These are phyloP conservation scores for Blastocystis sp. DNA, from an alignment of 352 stramenopile genomes.

Conservation along the genomic window DNA sequence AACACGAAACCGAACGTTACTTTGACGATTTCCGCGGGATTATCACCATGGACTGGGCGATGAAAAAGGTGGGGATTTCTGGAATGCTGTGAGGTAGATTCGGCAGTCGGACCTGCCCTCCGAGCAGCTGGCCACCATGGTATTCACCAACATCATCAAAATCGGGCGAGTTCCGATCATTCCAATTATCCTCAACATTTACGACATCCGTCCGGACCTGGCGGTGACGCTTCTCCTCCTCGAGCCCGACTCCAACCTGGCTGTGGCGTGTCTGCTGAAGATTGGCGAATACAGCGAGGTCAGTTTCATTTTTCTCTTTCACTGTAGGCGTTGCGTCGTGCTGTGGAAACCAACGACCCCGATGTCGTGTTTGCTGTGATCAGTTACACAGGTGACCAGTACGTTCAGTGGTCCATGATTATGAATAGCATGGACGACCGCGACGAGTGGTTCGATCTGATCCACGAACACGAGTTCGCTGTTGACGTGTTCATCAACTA, in stretches of 20 bases:
- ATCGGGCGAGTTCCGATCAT: constrained; percentile 58
- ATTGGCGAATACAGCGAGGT: constrained; percentile 55
- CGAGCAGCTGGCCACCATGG: constrained; percentile 37
- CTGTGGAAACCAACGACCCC: constrained; percentile 31
- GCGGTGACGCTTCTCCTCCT: constrained; percentile 38
- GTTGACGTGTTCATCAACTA: constrained; percentile 60
- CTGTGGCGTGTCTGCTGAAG: constrained; percentile 52
- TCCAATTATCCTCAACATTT: constrained; percentile 71
- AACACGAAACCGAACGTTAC: constrained; percentile 33
- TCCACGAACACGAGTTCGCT: constrained; percentile 28
- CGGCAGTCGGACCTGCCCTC: constrained; percentile 22
- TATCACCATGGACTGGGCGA: constrained; percentile 63
- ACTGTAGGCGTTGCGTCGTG: constrained; percentile 47
- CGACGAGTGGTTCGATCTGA: constrained; percentile 67
- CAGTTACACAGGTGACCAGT: constrained; percentile 51
- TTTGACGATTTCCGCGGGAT: constrained; percentile 58
- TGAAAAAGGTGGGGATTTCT: not conserved
- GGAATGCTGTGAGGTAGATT: not conserved
- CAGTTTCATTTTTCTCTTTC: not conserved
- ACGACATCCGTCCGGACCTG: constrained; percentile 58
- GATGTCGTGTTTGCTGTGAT: constrained; percentile 59
- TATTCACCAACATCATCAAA: constrained; percentile 56
- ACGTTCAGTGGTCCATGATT: not conserved
- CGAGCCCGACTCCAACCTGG: constrained; percentile 26
- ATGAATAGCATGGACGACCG: constrained; percentile 38